Evolutionary conservation across 257 asterid genomes (phyloP), one percentile per base, ranked within the genome.

Genomic region (Agastache rugosa): DNA sequence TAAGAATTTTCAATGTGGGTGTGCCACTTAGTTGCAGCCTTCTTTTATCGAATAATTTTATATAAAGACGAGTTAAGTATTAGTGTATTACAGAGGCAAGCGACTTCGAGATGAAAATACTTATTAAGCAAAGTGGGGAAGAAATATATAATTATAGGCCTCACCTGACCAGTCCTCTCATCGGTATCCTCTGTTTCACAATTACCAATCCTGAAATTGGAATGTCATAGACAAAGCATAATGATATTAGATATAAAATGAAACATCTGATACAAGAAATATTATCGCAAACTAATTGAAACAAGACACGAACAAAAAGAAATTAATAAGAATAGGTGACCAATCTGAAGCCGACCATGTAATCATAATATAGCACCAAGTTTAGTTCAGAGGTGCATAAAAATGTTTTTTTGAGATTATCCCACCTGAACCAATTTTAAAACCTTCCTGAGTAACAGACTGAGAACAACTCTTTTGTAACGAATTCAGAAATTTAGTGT

Each of bases 141-240:
- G 50, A 39, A 69, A 65, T 27, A 42, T 66, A 37, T 35, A 50
- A 67, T 53, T 41, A 55, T 31, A 60, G 75, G 72, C 50, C 80
- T 84, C 78, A 84, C 91, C 91, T 82, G 91, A 55, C 68, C 73
- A 63, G 75, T 67, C 70, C 79, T 84, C 71, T 75, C 89, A 45
- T 81, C 85, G n/a, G 35, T 47, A 31, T 61, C 86, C 41, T 83
- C 81, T 72, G 74, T 61, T 42, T 73, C 72, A 58, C 48, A 48
- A 65, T 53, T 42, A 0, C 69, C 61, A 55, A 63, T 64, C 87
- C 85, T 84, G 85, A 37, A 37, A 80, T 31, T 41, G 35, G 62
- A 77, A 79, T 8, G 54, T 68, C 41, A 73, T 53, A 55, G 71
- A 64, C 65, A 44, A 25, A 63, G 63, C 63, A 64, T 16, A 11